Base-by-base conservation (phyloP, 441 rosid genomes). In the Viola pubescens region DNA sequence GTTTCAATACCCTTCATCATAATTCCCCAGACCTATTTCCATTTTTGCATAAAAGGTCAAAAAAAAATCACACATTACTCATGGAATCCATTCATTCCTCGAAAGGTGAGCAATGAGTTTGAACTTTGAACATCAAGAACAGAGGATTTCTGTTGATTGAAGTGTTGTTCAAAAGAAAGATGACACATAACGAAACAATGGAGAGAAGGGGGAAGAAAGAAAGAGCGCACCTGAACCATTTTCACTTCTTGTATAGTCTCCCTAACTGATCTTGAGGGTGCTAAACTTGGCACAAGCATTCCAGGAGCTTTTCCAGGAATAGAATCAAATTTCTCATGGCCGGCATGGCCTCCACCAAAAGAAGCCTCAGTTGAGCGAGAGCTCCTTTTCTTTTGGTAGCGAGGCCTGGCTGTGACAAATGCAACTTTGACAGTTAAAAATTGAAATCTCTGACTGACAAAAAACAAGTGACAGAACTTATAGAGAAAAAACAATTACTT, bases 201-300 rank as follows among this genome's bases (percentile, higher is more conserved):
- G 2, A 3, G 9, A 38, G 58, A 4, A 19, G 5, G 5, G 4
- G 43, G 19, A 0, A 26, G 5, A 53, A 53, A 45, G 8, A 46
- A 14, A 53, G 16, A 26, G 34, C 48, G 40, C 77, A 88, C 94
- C 90, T 85, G 96, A 60, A 91, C 82, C 88, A 91, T 82, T 75
- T 77, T 81, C 59, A 86, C 89, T 80, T 91, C 91, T 64, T 82
- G 89, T 45, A 88, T 75, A 12, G 83, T 71, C 70, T 77, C 91
- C 79, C 83, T 82, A 56, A 88, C 95, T 9, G 96, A 86, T 61
- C 79, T 71, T 10, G 92, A 84, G 41, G 62, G 92, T 43, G 75
- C 85, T 54, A 85, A 80, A 66, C 79, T 86, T 10, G 95, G 92
- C 65, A 86, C 70, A 58, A 85, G 75, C 87, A 80, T 81, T 19